Conservation (phyloP, 805 yeast species). For the Saturnispora silvae region DNA sequence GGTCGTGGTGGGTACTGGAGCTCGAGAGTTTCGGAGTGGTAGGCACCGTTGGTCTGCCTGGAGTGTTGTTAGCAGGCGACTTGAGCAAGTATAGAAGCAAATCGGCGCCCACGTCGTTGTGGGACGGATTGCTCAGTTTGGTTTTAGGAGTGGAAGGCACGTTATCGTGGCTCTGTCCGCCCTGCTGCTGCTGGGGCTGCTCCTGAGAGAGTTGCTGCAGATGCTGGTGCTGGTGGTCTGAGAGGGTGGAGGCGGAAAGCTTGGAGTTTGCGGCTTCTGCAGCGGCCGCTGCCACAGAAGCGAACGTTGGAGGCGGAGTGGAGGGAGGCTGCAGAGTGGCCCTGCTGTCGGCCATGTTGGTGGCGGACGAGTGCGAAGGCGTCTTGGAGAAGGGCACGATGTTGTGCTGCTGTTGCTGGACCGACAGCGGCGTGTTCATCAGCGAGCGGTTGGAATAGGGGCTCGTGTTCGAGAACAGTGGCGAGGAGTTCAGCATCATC, state of each 20-base stretch:
- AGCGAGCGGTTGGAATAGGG: conserved; percentile 14
- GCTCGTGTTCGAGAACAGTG: conserved; percentile 18
- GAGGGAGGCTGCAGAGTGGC: too few relatives aligned
- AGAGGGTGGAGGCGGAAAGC: conserved; percentile 22
- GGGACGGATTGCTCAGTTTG: neutral
- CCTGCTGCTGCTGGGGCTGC: too few relatives aligned
- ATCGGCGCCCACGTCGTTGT: conserved; percentile 64
- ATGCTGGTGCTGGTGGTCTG: conserved; percentile 22
- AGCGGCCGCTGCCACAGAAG: too few relatives aligned
- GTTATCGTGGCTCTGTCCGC: neutral
- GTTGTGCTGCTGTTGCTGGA: conserved; percentile 7
- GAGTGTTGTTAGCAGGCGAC: conserved; percentile 41
- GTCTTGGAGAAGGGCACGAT: too few relatives aligned
- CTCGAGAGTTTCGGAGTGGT: conserved; percentile 22
- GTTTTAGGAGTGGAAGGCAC: conserved; percentile 26
- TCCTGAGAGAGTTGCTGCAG: neutral
- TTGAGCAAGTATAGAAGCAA: conserved; percentile 72
- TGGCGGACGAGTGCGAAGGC: too few relatives aligned
- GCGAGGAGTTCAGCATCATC: conserved; percentile 22
- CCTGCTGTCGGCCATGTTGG: too few relatives aligned
- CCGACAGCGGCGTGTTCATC: conserved; percentile 15
- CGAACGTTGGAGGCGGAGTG: too few relatives aligned
- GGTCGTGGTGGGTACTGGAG: conserved; percentile 7
- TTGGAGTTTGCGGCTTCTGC: too few relatives aligned
- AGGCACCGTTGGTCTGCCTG: conserved; percentile 15